A percentile compares a stretch with the other conserved stretches of the same genome.
Evolutionary conservation across 164 flowering plant genomes (phyloP).

Genomic region (Stephania yunnanensis): DNA sequence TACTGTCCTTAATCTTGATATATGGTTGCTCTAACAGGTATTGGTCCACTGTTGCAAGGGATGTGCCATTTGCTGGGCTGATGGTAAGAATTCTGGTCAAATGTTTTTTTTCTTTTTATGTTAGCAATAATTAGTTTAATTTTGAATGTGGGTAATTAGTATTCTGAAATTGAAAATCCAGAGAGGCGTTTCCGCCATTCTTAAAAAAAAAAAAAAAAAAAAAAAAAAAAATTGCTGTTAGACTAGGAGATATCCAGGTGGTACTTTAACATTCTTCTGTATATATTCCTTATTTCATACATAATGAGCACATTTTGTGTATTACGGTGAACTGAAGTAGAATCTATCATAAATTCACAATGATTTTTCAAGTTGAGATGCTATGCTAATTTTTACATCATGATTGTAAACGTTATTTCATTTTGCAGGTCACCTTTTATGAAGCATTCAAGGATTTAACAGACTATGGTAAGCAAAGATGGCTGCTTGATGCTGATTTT

Average conservation of each 20-base stretch:
- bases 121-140: background rate
- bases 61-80: slow-evolving; percentile 95
- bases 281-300: background rate
- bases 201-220: background rate
- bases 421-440: slow-evolving; percentile 68
- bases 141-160: background rate
- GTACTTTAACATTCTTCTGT: background rate
- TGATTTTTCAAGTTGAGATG: background rate
- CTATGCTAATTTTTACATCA: background rate
- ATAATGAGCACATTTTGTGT: background rate
- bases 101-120: background rate
- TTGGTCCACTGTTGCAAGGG: slow-evolving; percentile 92
- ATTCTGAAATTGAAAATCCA: background rate
- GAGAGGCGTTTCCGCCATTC: background rate
- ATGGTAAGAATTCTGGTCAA: slow-evolving; percentile 44
- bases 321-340: background rate
- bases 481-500: slow-evolving; percentile 28
- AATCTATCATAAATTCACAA: background rate
- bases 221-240: background rate
- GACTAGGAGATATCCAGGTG: background rate
- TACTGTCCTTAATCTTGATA: slow-evolving; percentile 5
- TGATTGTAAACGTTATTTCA: background rate
- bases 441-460: slow-evolving; percentile 68
- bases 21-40: slow-evolving; percentile 46
- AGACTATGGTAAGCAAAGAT: slow-evolving; percentile 53